Evolutionary conservation across 306 rosid species (phyloP), one percentile per base, ranked within the genome.

Genomic region (Dalbergia cochinchinensis): DNA sequence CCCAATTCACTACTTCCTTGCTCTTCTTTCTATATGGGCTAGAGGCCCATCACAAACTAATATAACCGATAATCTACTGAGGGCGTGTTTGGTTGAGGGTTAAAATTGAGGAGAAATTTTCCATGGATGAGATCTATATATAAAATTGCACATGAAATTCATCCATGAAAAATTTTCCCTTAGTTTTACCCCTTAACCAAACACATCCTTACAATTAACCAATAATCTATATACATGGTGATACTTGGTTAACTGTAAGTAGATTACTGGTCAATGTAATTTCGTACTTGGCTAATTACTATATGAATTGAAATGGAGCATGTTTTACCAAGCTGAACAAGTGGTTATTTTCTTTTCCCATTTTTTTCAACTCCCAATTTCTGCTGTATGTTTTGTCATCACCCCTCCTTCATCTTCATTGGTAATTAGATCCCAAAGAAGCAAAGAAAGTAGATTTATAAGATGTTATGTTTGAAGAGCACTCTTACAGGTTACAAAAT

Each of bases 391-490:
- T 77, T 71, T 71, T 54, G 54, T 69, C 63, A 16, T 48, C 39
- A 44, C 5, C 4, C 13, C 47, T 18, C 64, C 31, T 61, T 53
- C 69, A 69, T 71, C 64, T 65, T 65, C 34, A 35, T 70, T 79
- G 62, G 41, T 53, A 82, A 19, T 76, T 69, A 1, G 53, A 76
- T 35, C 34, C 37, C 48, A 7, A 6, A 45, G 45, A n/a, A 8
- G 19, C 10, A 48, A 62, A 20, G 57, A 15, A 58, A 47, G 1
- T 18, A 65, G 19, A 65, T 37, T 50, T 51, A 42, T 54, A 26
- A 6, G 18, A 62, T 61, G 31, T 69, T 19, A 0, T 76, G 81
- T 76, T 60, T 75, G 78, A 58, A 35, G 71, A 60, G 55, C 63
- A 63, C 16, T 50, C 64, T 63, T 77, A 7, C 45, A 59, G 67